Evolutionary conservation across 2,329 filamentous ascomycete genomes (phyloP).

Genomic region (Aspergillus sp.): DNA sequence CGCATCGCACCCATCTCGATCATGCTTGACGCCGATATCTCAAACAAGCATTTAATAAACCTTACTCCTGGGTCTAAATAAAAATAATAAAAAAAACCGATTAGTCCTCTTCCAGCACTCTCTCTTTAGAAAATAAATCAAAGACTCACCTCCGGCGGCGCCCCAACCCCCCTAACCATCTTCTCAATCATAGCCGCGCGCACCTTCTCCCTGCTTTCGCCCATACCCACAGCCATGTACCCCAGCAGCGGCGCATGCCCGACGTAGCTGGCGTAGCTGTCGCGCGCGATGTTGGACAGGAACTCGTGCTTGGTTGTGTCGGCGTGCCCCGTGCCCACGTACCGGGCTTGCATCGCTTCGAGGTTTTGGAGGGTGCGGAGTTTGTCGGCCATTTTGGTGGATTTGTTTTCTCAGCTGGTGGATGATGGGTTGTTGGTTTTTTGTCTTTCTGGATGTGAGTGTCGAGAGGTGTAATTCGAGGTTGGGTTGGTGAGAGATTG

Average conservation of each 20-base stretch:
- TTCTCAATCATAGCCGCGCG: constrained; percentile 76
- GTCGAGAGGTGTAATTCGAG: too few species aligned
- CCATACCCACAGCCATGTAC: constrained; percentile 87
- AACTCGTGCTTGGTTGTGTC: constrained; percentile 98
- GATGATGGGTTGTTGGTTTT: background rate
- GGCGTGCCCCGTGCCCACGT: constrained; percentile 91
- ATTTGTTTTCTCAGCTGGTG: background rate
- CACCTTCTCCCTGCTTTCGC: constrained; percentile 78
- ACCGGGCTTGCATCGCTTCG: constrained; percentile 92
- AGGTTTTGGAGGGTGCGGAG: constrained; percentile 97
- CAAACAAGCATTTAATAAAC: background rate
- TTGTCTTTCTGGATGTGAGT: background rate
- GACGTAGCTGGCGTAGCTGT: constrained; percentile 84
- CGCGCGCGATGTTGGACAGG: constrained; percentile 91
- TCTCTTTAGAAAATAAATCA: background rate
- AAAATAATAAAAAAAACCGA: background rate
- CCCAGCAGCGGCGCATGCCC: constrained; percentile 85
- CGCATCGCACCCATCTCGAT: background rate
- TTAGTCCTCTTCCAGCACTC: too few species aligned
- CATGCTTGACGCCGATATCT: background rate
- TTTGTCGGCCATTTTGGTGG: constrained; percentile 75
- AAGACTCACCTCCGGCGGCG: constrained; percentile 59
- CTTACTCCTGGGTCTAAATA: constrained; percentile 13
- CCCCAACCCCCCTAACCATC: constrained; percentile 66
- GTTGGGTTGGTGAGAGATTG: too few species aligned